These are phyloP conservation scores for Blastobotrys indianensis DNA, from an alignment of 1,139 yeast species.

Conservation along the genomic window DNA sequence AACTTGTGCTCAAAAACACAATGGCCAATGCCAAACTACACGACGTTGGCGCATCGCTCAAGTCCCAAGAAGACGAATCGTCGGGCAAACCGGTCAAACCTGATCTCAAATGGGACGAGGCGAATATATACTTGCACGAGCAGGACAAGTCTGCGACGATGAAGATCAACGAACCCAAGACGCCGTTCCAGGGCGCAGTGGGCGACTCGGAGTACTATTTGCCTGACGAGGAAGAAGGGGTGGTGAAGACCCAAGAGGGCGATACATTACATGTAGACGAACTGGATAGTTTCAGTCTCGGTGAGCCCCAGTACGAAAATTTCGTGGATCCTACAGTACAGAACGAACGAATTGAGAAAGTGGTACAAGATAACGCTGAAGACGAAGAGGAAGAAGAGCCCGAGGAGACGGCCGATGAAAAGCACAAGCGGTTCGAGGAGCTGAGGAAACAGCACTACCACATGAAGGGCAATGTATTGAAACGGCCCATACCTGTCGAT, in stretches of 20 bases:
- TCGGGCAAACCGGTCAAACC: conserved; percentile 12
- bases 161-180: conserved; percentile 94
- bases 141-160: conserved; percentile 67
- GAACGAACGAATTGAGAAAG: conserved; percentile 25
- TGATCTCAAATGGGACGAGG: conserved; percentile 58
- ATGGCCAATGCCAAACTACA: conserved; percentile 39
- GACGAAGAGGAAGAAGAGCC: conserved; percentile 38
- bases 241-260: conserved; percentile 33
- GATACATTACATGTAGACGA: conserved; percentile 34
- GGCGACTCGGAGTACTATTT: conserved; percentile 82
- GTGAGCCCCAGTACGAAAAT: conserved; percentile 40
- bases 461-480: conserved; percentile 49
- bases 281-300: conserved; percentile 45
- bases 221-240: conserved; percentile 60
- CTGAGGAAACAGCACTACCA: conserved; percentile 74
- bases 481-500: conserved; percentile 23
- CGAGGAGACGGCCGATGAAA: conserved; percentile 49
- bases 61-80: conserved; percentile 9
- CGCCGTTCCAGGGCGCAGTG: conserved; percentile 93
- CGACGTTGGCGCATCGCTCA: conserved; percentile 26
- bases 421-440: conserved; percentile 64
- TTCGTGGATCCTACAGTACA: conserved; percentile 23
- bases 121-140: conserved; percentile 59
- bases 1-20: conserved; percentile 45
- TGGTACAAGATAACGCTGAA: conserved; percentile 35